Conservation (phyloP, 352 stramenopile species). For the Phytophthora citricola region DNA sequence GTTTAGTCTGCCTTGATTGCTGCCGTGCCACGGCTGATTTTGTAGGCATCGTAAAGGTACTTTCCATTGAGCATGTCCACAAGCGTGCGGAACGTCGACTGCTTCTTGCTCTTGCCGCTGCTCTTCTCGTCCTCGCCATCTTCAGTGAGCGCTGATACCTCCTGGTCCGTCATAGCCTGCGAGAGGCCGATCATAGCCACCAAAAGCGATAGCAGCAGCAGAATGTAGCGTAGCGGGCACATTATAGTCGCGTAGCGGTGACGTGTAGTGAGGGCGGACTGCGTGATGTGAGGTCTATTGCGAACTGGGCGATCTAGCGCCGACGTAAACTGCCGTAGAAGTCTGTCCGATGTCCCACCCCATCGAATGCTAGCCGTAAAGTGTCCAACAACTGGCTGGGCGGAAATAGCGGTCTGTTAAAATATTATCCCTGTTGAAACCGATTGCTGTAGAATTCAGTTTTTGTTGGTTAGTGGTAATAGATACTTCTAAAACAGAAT, state of each 20-base stretch:
- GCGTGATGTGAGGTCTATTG: conserved; percentile 24
- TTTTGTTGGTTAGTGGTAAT: too few relatives aligned
- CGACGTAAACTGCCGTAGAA: conserved; percentile 25
- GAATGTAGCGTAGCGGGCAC: conserved; percentile 88
- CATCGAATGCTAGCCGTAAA: conserved; percentile 15
- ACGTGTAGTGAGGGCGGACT: not conserved
- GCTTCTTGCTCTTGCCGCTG: conserved; percentile 46
- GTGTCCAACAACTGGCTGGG: conserved; percentile 33
- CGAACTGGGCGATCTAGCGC: conserved; percentile 24
- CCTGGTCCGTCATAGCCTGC: conserved; percentile 79
- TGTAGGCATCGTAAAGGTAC: conserved; percentile 88
- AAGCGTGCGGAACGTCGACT: conserved; percentile 76
- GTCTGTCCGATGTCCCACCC: conserved; percentile 31
- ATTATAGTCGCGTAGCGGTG: conserved; percentile 32
- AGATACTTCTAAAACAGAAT: not conserved
- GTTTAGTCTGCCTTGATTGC: conserved; percentile 64
- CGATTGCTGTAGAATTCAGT: too few relatives aligned
- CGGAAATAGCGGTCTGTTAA: conserved; percentile 17
- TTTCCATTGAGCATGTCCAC: conserved; percentile 90
- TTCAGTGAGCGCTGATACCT: conserved; percentile 59
- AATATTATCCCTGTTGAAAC: too few relatives aligned
- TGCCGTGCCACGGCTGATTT: conserved; percentile 48
- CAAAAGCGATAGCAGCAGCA: conserved; percentile 84
- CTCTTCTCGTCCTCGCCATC: conserved; percentile 70
- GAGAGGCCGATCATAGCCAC: conserved; percentile 86